Conservation (phyloP, 495 filamentous ascomycete genomes). For the Talaromyces ruber region DNA sequence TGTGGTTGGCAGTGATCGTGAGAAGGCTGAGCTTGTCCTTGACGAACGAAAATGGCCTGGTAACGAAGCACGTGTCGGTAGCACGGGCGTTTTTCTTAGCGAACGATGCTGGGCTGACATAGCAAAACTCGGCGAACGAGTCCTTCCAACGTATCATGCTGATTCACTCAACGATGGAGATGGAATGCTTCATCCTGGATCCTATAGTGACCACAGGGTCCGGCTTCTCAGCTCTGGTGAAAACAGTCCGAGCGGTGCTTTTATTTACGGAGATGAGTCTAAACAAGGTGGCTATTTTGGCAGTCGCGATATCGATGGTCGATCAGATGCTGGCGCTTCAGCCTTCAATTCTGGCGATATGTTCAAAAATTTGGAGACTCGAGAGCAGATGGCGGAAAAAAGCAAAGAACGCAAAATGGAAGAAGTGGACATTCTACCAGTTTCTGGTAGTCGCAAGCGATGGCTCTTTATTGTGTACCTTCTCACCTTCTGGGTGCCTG, state of each 20-base stretch:
- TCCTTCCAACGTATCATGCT: conserved; percentile 43
- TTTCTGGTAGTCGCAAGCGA: conserved; percentile 76
- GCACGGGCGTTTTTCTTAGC: conserved; percentile 90
- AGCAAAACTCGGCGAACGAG: conserved; percentile 62
- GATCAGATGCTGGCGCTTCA: conserved; percentile 83
- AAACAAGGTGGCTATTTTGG: conserved; percentile 73
- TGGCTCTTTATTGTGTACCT: conserved; percentile 86
- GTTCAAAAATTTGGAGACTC: conserved; percentile 94
- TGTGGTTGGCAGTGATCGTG: conserved; percentile 83
- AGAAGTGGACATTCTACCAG: conserved; percentile 75
- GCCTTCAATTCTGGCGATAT: conserved; percentile 89
- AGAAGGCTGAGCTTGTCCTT: conserved; percentile 83
- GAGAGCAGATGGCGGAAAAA: conserved; percentile 90
- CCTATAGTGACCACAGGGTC: conserved; percentile 62
- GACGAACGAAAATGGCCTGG: conserved; percentile 84
- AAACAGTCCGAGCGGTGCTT: conserved; percentile 51
- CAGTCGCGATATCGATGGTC: conserved; percentile 69
- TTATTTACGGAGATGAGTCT: conserved; percentile 61
- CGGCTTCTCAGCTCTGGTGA: conserved; percentile 51
- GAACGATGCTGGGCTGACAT: conserved; percentile 92
- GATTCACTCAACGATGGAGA: conserved; percentile 42
- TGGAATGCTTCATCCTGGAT: conserved; percentile 29
- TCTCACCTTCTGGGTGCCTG: conserved; percentile 80
- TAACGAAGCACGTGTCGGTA: conserved; percentile 85
- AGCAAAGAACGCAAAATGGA: conserved; percentile 84